A percentile compares a stretch with the other conserved stretches of the same genome.
Conservation (phyloP, 768 basidiomycete species). For the Cyclocybe aegerita region DNA sequence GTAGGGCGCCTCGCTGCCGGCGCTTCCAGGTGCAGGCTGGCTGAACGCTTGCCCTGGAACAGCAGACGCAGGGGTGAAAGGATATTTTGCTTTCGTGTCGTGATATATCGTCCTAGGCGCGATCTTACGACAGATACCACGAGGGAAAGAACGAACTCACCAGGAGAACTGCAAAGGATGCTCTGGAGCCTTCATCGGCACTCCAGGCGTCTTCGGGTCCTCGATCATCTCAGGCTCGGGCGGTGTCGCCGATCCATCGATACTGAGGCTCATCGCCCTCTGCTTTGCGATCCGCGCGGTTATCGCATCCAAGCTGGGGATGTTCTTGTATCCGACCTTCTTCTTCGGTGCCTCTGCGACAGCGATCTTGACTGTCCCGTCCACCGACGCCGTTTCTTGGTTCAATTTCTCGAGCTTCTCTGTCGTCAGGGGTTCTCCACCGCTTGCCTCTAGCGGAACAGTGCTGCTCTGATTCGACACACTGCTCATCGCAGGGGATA, state of each 20-base stretch:
- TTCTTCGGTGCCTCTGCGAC: conserved; percentile 29
- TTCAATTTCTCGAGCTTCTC: conserved; percentile 69
- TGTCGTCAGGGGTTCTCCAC: conserved; percentile 58
- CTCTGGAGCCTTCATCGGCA: conserved; percentile 69
- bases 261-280: conserved; percentile 50
- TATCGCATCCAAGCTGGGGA: conserved; percentile 83
- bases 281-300: conserved; percentile 76
- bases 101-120: conserved; percentile 81
- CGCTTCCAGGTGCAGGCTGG: conserved; percentile 16
- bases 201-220: conserved; percentile 80
- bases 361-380: conserved; percentile 15
- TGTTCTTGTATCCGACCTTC: conserved; percentile 82
- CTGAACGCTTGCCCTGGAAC: conserved; percentile 16
- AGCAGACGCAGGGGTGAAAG: conserved; percentile 49
- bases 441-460: conserved; percentile 26
- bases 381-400: conserved; percentile 41
- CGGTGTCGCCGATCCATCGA: conserved; percentile 65
- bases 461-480: conserved; percentile 46
- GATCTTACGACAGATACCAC: conserved; percentile 5
- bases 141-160: conserved; percentile 39
- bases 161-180: conserved; percentile 86
- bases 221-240: conserved; percentile 79
- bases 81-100: conserved; percentile 77
- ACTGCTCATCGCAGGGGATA: conserved; percentile 56
- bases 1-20: conserved; percentile 25